Conservation (phyloP, 192 early-diverging fungal species). For the Backusella australiensis region DNA sequence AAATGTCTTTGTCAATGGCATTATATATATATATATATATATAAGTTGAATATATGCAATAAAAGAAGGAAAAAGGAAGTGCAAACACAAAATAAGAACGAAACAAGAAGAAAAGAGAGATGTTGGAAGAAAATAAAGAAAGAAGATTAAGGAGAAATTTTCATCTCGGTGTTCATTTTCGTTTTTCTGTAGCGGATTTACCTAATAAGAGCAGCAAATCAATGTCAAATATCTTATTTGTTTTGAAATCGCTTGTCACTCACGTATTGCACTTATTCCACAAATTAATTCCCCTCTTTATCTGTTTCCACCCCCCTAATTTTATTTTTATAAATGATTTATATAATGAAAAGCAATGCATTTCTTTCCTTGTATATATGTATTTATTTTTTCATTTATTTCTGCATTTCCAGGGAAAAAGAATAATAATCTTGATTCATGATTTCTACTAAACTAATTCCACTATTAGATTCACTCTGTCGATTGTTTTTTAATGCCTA, state of each 20-base stretch:
- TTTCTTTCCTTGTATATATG: not conserved
- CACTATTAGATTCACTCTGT: not conserved
- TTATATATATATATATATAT: slow-evolving; percentile 4
- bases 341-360: not conserved
- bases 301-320: not conserved
- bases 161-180: slow-evolving; percentile 11
- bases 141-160: slow-evolving; percentile 5
- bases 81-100: not conserved
- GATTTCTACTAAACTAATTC: not conserved
- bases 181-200: not conserved
- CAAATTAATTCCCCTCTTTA: not conserved
- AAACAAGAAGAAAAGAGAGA: slow-evolving; percentile 8
- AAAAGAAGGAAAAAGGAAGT: not conserved
- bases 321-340: not conserved
- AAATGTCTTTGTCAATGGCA: slow-evolving; percentile 29
- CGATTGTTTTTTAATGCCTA: not conserved
- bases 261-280: not conserved
- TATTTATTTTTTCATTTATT: not conserved
- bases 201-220: slow-evolving; percentile 1
- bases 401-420: not conserved
- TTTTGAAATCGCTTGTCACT: not conserved
- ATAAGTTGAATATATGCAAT: not conserved
- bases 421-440: not conserved
- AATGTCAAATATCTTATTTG: slow-evolving; percentile 13
- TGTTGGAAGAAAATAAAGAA: not conserved